Conservation (phyloP, 441 rosid genomes). For the Arabidopsis lyrata region DNA sequence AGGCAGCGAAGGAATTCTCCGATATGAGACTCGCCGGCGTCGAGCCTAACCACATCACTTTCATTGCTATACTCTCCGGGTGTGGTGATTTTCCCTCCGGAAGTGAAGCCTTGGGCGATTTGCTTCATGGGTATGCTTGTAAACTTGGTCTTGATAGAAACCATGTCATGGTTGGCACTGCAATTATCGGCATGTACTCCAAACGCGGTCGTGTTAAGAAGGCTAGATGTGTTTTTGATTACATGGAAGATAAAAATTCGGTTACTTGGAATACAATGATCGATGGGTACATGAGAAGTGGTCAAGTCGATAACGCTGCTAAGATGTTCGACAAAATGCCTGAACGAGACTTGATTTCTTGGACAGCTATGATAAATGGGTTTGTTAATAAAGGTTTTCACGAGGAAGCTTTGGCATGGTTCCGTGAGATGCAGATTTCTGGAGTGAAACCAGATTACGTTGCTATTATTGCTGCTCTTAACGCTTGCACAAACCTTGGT, state of each 20-base stretch:
- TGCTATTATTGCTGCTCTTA: constrained; percentile 60
- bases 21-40: constrained; percentile 63
- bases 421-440: constrained; percentile 70
- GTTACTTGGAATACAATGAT: constrained; percentile 84
- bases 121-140: constrained; percentile 65
- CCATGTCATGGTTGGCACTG: constrained; percentile 81
- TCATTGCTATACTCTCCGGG: constrained; percentile 60
- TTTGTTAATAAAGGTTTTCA: constrained; percentile 65
- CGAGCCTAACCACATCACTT: constrained; percentile 74
- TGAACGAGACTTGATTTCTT: constrained; percentile 57
- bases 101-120: constrained; percentile 52
- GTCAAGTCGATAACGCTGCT: constrained; percentile 51
- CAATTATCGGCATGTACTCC: constrained; percentile 68
- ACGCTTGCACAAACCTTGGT: constrained; percentile 71
- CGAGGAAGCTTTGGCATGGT: constrained; percentile 63
- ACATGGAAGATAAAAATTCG: constrained; percentile 53
- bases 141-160: constrained; percentile 63
- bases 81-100: constrained; percentile 53
- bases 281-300: constrained; percentile 66
- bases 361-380: constrained; percentile 86
- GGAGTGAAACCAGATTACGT: constrained; percentile 71
- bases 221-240: constrained; percentile 59
- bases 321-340: constrained; percentile 77
- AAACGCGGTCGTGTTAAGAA: constrained; percentile 54
- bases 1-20: constrained; percentile 62